A percentile compares a stretch with the other conserved stretches of the same genome.
These are phyloP conservation scores for Dactylorhiza incarnata DNA, from an alignment of 106 monocot genomes.

Conservation along the genomic window DNA sequence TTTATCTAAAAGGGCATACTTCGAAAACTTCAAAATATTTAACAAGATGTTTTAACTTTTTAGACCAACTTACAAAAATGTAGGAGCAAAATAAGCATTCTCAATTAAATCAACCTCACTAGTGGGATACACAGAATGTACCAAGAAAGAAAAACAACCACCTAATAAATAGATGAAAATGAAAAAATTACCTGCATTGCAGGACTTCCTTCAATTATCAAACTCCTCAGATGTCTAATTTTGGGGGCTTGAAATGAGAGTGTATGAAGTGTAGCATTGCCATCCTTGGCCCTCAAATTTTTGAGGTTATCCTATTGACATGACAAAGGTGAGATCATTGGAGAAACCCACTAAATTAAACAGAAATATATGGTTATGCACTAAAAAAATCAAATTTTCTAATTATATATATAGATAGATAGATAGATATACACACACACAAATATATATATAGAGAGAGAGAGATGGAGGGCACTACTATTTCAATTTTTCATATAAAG, in stretches of 20 bases:
- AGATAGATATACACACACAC: too few relatives aligned
- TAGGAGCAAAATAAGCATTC: background rate
- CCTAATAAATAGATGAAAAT: background rate
- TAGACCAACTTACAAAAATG: background rate
- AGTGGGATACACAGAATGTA: background rate
- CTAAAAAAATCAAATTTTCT: background rate
- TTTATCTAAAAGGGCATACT: background rate
- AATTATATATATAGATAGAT: too few relatives aligned
- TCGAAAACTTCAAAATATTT: background rate
- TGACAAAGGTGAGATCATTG: background rate
- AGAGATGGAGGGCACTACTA: background rate
- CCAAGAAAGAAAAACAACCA: background rate
- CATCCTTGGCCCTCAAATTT: constrained; percentile 17
- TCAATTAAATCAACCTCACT: background rate
- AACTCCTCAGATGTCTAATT: constrained; percentile 19
- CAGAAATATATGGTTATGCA: background rate
- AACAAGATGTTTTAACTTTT: background rate
- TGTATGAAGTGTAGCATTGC: constrained; percentile 12
- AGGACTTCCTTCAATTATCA: constrained; percentile 17
- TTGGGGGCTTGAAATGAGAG: constrained; percentile 19
- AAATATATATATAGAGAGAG: too few relatives aligned
- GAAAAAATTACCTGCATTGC: constrained; percentile 17
- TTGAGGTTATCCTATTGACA: constrained; percentile 19
- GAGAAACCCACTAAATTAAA: background rate
- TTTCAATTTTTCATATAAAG: background rate